These are phyloP conservation scores for Venturia aucupariae DNA, from an alignment of 2,329 filamentous ascomycete genomes.

Conservation along the genomic window DNA sequence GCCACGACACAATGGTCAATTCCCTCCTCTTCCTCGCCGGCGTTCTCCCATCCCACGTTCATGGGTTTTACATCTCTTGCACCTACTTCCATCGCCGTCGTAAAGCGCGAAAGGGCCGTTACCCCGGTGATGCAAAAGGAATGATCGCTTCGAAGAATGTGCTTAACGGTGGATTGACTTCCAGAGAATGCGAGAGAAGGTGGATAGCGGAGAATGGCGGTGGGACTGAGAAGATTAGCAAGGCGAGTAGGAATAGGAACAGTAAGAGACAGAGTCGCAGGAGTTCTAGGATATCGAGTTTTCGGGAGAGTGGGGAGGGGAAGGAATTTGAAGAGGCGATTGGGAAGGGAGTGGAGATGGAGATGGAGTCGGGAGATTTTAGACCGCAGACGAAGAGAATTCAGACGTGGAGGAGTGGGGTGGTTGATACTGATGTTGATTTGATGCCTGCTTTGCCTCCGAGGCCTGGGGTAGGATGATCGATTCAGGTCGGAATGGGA, in stretches of 20 bases:
- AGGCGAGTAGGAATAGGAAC: neutral
- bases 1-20: conserved; percentile 16
- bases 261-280: neutral
- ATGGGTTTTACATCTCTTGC: conserved; percentile 16
- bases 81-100: conserved; percentile 16
- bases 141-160: conserved; percentile 14
- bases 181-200: conserved; percentile 4
- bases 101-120: conserved; percentile 15
- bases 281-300: neutral
- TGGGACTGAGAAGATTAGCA: neutral
- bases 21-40: conserved; percentile 17
- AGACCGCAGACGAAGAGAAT: conserved; percentile 18
- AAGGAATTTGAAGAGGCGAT: neutral
- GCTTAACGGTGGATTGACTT: conserved; percentile 14
- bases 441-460: conserved; percentile 5
- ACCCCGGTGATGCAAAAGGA: conserved; percentile 14
- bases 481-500: neutral
- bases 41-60: conserved; percentile 16
- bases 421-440: neutral
- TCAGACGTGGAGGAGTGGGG: conserved; percentile 9
- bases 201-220: neutral
- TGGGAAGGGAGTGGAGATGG: neutral
- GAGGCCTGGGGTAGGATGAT: conserved; percentile 3
- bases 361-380: conserved; percentile 8
- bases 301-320: neutral